phyloP scores from a whole-genome alignment of 331 rosid species.

The Acacia concinna region DNA sequence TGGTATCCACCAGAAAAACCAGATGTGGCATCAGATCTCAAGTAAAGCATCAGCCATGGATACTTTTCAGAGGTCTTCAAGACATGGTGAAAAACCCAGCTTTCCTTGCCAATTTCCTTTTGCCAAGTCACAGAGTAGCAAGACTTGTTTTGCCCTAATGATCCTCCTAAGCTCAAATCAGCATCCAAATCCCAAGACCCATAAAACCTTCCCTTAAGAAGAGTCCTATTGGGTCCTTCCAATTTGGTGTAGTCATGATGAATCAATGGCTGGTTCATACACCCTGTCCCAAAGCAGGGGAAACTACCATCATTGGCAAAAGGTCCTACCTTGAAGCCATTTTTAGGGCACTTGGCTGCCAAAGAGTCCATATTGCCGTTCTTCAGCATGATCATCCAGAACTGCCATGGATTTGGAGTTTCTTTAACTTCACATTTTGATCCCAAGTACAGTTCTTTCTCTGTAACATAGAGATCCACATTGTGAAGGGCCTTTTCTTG shows the following conservation, averaged over 20 bases:
- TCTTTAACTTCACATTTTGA: constrained; percentile 40
- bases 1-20: constrained; percentile 46
- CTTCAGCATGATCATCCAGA: constrained; percentile 48
- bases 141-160: constrained; percentile 28
- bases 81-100: constrained; percentile 43
- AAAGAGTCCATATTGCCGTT: constrained; percentile 40
- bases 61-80: constrained; percentile 41
- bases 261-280: constrained; percentile 46
- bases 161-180: constrained; percentile 16
- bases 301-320: constrained; percentile 28
- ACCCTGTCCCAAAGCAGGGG: constrained; percentile 45
- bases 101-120: constrained; percentile 39
- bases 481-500: constrained; percentile 25
- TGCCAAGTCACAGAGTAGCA: constrained; percentile 36
- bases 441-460: constrained; percentile 39
- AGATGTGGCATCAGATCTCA: constrained; percentile 45
- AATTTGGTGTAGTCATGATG: constrained; percentile 35
- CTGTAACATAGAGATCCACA: constrained; percentile 38
- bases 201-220: constrained; percentile 35
- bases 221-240: constrained; percentile 17
- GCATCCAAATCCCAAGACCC: constrained; percentile 45
- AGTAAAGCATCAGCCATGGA: constrained; percentile 50
- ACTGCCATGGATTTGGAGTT: constrained; percentile 43
- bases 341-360: constrained; percentile 37
- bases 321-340: constrained; percentile 38